These are phyloP conservation scores for Ophiostoma sp. DNA, from an alignment of 2,329 filamentous ascomycete genomes.

Conservation along the genomic window DNA sequence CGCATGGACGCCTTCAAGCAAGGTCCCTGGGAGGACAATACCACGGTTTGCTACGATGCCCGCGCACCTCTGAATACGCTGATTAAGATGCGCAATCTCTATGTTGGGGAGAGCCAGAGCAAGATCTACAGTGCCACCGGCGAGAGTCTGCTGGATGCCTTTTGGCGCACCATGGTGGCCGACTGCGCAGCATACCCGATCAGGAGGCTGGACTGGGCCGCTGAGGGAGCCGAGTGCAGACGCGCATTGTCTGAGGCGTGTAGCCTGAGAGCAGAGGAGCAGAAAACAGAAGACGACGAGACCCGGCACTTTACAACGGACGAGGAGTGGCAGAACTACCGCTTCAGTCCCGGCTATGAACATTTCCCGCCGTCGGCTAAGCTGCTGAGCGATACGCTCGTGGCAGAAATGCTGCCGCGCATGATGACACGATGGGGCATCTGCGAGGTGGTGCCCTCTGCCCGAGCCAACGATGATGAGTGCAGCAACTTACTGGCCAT, in stretches of 20 bases:
- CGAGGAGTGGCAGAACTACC: not conserved
- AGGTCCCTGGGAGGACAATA: not conserved
- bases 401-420: not conserved
- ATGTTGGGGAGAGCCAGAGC: not conserved
- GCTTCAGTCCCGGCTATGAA: not conserved
- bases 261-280: not conserved
- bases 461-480: no score
- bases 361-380: not conserved
- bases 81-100: not conserved
- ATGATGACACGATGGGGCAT: not conserved
- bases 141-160: slow-evolving; percentile 16
- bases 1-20: slow-evolving; percentile 1
- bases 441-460: not conserved
- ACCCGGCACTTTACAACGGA: not conserved
- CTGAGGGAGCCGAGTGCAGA: not conserved
- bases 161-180: slow-evolving; percentile 21
- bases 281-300: not conserved
- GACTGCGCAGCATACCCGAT: slow-evolving; percentile 21
- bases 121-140: slow-evolving; percentile 8
- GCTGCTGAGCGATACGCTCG: not conserved
- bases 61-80: not conserved
- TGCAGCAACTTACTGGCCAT: not conserved
- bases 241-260: not conserved
- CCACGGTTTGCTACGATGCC: not conserved
- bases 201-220: slow-evolving; percentile 11